These are phyloP conservation scores for Fusarium xylarioides DNA, from an alignment of 2,329 filamentous ascomycete genomes.

Conservation along the genomic window DNA sequence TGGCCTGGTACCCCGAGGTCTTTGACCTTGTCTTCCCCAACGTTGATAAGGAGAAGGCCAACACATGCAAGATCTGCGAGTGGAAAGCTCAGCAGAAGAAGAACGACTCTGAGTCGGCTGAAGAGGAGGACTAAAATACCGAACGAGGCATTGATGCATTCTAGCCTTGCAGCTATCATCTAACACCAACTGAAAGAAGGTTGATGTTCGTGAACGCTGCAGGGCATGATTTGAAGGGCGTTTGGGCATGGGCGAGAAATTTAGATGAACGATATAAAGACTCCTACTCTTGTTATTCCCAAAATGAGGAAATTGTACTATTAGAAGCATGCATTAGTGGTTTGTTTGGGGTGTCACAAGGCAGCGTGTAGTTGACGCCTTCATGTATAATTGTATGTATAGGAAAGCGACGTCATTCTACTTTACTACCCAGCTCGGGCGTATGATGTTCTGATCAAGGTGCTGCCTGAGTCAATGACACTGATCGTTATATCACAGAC, in stretches of 20 bases:
- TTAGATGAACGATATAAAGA: conserved; percentile 45
- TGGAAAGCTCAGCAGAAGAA: conserved; percentile 59
- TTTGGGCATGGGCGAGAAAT: conserved; percentile 42
- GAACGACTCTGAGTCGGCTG: conserved; percentile 48
- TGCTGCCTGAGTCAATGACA: not conserved
- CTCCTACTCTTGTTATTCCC: conserved; percentile 43
- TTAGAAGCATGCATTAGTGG: conserved; percentile 42
- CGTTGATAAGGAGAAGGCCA: conserved; percentile 77
- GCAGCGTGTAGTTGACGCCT: conserved; percentile 30
- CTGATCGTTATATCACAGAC: not conserved
- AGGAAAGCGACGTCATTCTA: conserved; percentile 36
- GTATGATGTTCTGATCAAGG: not conserved
- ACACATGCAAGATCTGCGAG: conserved; percentile 73
- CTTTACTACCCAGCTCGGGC: not conserved
- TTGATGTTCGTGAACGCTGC: not conserved
- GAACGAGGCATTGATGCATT: conserved; percentile 2
- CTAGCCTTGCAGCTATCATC: not conserved
- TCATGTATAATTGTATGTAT: conserved; percentile 42
- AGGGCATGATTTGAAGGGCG: conserved; percentile 39
- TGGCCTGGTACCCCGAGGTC: conserved; percentile 93
- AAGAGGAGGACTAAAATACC: conserved; percentile 47
- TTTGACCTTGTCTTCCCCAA: conserved; percentile 90
- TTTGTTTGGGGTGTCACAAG: conserved; percentile 25
- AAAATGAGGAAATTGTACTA: conserved; percentile 41
- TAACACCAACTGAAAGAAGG: not conserved